Conservation (phyloP, 2,329 filamentous ascomycete genomes). For the Epichloe gansuensis region DNA sequence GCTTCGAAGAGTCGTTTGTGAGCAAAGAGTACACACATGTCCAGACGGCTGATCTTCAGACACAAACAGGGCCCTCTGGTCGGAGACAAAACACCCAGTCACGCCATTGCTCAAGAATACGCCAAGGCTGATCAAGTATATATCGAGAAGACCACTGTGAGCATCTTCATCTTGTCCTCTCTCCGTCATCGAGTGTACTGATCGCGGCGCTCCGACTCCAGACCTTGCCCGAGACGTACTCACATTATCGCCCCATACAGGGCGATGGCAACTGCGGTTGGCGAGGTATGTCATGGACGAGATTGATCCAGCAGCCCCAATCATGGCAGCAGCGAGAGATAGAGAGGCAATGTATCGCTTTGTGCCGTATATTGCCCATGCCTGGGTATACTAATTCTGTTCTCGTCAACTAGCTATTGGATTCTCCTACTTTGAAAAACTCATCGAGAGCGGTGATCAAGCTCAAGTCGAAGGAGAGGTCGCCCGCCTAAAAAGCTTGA, state of each 20-base stretch:
- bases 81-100: slow-evolving; percentile 63
- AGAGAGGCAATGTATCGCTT: not conserved
- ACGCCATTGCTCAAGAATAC: slow-evolving; percentile 72
- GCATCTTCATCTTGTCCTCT: slow-evolving; percentile 18
- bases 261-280: slow-evolving; percentile 96
- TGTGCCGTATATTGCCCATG: not conserved
- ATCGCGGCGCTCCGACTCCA: slow-evolving; percentile 23
- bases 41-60: not conserved
- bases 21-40: not conserved
- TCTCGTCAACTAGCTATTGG: slow-evolving; percentile 53
- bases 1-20: no score
- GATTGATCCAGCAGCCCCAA: slow-evolving; percentile 4
- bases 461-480: slow-evolving; percentile 57
- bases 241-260: slow-evolving; percentile 73
- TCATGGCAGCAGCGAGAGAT: not conserved
- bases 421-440: slow-evolving; percentile 83
- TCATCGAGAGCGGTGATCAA: slow-evolving; percentile 55
- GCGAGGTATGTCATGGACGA: slow-evolving; percentile 57
- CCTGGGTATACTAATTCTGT: not conserved
- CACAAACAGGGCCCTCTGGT: slow-evolving; percentile 62
- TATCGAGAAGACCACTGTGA: slow-evolving; percentile 74
- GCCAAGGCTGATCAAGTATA: slow-evolving; percentile 76
- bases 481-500: slow-evolving; percentile 57
- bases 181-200: not conserved
- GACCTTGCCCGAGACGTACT: slow-evolving; percentile 72